Conservation (phyloP, 768 basidiomycete species). For the Scleroderma citrinum region DNA sequence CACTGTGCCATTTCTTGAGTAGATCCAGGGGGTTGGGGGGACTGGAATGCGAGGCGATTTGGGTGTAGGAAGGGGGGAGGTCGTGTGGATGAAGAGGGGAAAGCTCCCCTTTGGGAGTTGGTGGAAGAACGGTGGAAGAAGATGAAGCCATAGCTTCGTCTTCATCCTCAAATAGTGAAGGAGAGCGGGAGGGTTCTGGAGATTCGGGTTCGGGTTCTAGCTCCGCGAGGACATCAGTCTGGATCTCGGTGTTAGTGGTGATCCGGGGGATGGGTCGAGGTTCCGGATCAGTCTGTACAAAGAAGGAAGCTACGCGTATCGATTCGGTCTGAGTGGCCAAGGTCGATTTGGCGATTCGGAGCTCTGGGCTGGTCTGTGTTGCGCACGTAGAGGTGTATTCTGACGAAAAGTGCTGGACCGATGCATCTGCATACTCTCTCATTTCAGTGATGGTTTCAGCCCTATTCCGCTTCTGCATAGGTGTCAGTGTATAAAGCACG, state of each 20-base stretch:
- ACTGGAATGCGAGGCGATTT: slow-evolving; percentile 46
- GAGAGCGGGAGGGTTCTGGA: slow-evolving; percentile 33
- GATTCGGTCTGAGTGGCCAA: slow-evolving; percentile 56
- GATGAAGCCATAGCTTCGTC: slow-evolving; percentile 64
- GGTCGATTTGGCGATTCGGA: slow-evolving; percentile 39
- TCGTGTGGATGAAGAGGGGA: slow-evolving; percentile 33
- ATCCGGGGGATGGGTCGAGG: slow-evolving; percentile 23
- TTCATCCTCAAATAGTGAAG: slow-evolving; percentile 36
- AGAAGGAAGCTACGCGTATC: slow-evolving; percentile 15
- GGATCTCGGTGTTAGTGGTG: slow-evolving; percentile 53
- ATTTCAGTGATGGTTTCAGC: slow-evolving; percentile 43
- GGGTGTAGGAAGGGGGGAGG: slow-evolving; percentile 70
- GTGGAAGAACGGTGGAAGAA: slow-evolving; percentile 65
- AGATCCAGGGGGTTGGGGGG: slow-evolving; percentile 49
- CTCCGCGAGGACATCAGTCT: slow-evolving; percentile 46
- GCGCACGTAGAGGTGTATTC: slow-evolving; percentile 42
- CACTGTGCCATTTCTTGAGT: slow-evolving; percentile 68
- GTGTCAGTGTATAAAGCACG: slow-evolving; percentile 11
- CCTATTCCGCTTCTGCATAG: slow-evolving; percentile 56
- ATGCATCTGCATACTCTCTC: slow-evolving; percentile 73
- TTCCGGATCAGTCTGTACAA: slow-evolving; percentile 37
- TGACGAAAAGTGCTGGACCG: slow-evolving; percentile 61
- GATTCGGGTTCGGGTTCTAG: slow-evolving; percentile 28
- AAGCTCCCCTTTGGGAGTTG: slow-evolving; percentile 54
- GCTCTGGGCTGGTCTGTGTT: slow-evolving; percentile 61